Conservation (phyloP, 1,139 yeast genomes). For the Taphrina pruni region DNA sequence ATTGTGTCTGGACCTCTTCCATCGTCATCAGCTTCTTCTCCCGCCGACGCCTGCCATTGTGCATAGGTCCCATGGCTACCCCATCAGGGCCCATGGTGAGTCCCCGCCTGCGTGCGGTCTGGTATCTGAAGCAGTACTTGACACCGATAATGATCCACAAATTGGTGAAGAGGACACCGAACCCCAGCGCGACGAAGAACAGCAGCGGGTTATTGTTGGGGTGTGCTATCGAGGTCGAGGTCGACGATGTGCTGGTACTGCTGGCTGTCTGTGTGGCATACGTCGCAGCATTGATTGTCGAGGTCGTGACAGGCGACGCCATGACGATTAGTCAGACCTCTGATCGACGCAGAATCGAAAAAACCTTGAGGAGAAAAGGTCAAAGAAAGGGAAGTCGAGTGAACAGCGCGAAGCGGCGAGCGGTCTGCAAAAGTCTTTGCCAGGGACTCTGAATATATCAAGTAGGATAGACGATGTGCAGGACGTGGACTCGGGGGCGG, state of each 20-base stretch:
- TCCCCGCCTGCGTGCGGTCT: conserved; percentile 34
- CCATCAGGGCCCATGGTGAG: conserved; percentile 39
- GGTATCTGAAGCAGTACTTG: conserved; percentile 51
- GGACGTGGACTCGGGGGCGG: background rate
- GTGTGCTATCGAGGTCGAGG: conserved; percentile 35
- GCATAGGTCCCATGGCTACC: conserved; percentile 39
- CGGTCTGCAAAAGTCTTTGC: too few relatives aligned
- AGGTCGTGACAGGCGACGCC: conserved; percentile 10
- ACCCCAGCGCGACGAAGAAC: conserved; percentile 54
- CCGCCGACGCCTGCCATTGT: conserved; percentile 47
- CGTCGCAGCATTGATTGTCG: conserved; percentile 11
- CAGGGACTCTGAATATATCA: too few relatives aligned
- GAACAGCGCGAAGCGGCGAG: too few relatives aligned
- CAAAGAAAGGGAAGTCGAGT: background rate
- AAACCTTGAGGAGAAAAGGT: background rate
- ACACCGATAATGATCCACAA: conserved; percentile 53
- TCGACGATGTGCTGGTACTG: conserved; percentile 30
- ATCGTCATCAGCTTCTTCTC: conserved; percentile 56
- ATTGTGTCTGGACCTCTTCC: conserved; percentile 67
- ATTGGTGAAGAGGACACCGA: conserved; percentile 53
- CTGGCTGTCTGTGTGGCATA: conserved; percentile 7
- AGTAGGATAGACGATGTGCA: too few relatives aligned
- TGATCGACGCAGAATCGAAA: background rate
- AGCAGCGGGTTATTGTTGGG: conserved; percentile 46
- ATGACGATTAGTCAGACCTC: conserved; percentile 1